Evolutionary conservation across 352 stramenopile species (phyloP).

Genomic region (Phytophthora cactorum): DNA sequence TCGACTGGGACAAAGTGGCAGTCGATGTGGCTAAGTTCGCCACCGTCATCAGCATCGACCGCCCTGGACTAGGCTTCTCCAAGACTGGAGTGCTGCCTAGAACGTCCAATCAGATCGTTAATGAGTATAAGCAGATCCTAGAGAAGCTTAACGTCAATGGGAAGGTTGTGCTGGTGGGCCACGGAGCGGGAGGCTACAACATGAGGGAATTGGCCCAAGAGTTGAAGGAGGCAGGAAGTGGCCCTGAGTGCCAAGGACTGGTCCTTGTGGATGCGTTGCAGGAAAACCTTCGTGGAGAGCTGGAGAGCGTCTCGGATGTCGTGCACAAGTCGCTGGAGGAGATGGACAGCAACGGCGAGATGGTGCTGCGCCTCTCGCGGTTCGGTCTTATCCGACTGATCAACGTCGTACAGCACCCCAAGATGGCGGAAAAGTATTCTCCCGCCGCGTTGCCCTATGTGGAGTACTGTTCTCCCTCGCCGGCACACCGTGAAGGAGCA

Average conservation of each 20-base stretch:
- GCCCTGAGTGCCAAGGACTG: constrained; percentile 55
- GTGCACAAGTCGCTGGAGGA: constrained; percentile 56
- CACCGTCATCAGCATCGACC: constrained; percentile 71
- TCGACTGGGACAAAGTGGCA: constrained; percentile 85
- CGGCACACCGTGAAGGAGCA: constrained; percentile 62
- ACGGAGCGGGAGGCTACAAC: constrained; percentile 82
- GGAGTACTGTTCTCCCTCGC: constrained; percentile 68
- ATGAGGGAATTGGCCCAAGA: constrained; percentile 72
- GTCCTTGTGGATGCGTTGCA: constrained; percentile 79
- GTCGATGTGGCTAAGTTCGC: constrained; percentile 55
- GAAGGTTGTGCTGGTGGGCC: constrained; percentile 73
- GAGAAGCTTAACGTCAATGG: constrained; percentile 57
- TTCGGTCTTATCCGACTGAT: constrained; percentile 77
- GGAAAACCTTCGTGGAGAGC: constrained; percentile 62
- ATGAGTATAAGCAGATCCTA: constrained; percentile 71
- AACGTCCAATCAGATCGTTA: constrained; percentile 63
- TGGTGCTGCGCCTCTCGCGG: constrained; percentile 54
- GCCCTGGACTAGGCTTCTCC: constrained; percentile 79
- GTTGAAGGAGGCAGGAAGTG: constrained; percentile 30
- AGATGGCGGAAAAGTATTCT: constrained; percentile 63
- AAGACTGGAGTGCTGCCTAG: constrained; percentile 47
- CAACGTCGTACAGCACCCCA: constrained; percentile 65
- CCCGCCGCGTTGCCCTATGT: constrained; percentile 59
- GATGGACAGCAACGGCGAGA: constrained; percentile 73
- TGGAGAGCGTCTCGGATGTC: constrained; percentile 68